Conservation (phyloP, 805 yeast genomes). For the Saccharomyces mikatae region DNA sequence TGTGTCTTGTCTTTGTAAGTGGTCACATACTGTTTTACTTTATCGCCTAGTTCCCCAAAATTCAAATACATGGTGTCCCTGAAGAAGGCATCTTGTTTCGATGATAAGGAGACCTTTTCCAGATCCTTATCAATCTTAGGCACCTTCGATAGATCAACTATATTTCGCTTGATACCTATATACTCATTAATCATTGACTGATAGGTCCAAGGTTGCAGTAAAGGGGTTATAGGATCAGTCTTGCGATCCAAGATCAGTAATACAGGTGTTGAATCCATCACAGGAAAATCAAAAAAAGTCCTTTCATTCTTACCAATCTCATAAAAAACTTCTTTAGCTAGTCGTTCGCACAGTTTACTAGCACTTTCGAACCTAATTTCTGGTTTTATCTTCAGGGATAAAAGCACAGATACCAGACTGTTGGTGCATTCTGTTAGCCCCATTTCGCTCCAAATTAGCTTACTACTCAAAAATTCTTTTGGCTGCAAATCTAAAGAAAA, state of each 20-base stretch:
- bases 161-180: conserved; percentile 71
- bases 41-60: conserved; percentile 90
- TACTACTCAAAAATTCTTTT: conserved; percentile 19
- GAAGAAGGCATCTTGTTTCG: conserved; percentile 69
- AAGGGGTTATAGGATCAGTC: conserved; percentile 89
- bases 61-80: conserved; percentile 76
- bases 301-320: conserved; percentile 49
- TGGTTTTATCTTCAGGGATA: conserved; percentile 73
- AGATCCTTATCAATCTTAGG: conserved; percentile 53
- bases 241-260: conserved; percentile 73
- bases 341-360: conserved; percentile 53
- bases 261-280: conserved; percentile 60
- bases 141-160: conserved; percentile 56
- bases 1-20: conserved; percentile 76
- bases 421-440: conserved; percentile 19
- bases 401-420: conserved; percentile 22
- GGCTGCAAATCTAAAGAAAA: conserved; percentile 38
- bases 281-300: conserved; percentile 57
- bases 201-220: conserved; percentile 93
- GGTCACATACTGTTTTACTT: conserved; percentile 74
- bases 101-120: conserved; percentile 54
- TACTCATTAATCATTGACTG: conserved; percentile 96
- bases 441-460: conserved; percentile 22
- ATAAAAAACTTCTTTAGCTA: conserved; percentile 59
- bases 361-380: conserved; percentile 68